phyloP scores from a whole-genome alignment of 208 protist species.

The Leishmania martiniquensis region DNA sequence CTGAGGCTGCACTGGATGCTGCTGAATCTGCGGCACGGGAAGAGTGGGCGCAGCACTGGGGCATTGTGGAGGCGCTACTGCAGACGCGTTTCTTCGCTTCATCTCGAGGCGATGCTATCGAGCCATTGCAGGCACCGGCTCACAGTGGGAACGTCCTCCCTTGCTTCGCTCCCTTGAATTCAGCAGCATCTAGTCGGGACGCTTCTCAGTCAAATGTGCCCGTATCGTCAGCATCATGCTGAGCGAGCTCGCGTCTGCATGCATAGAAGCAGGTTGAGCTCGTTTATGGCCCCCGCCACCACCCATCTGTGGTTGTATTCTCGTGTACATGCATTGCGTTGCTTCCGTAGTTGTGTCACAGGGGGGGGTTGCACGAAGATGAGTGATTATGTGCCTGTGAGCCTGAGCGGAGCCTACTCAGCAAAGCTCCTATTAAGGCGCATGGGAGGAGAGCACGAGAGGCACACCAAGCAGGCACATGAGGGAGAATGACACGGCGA shows the following conservation, averaged over 20 bases:
- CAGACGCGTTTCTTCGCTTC: slow-evolving; percentile 46
- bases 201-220: slow-evolving; percentile 4
- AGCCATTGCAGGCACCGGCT: neutral
- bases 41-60: slow-evolving; percentile 71
- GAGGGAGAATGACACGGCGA: neutral
- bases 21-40: slow-evolving; percentile 26
- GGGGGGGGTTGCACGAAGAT: neutral
- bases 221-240: neutral
- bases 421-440: neutral
- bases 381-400: neutral
- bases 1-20: slow-evolving; percentile 17
- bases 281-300: neutral
- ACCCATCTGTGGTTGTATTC: neutral
- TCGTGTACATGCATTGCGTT: neutral
- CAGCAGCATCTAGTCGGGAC: neutral
- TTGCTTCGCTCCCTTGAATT: neutral
- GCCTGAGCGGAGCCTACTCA: neutral
- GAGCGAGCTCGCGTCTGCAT: neutral
- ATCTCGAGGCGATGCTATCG: slow-evolving; percentile 11
- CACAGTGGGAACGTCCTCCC: neutral
- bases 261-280: neutral
- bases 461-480: neutral
- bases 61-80: slow-evolving; percentile 63
- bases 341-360: neutral
- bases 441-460: neutral